Base-by-base conservation (phyloP, 1,139 yeast species). In the Magnusiomyces fungicola region DNA sequence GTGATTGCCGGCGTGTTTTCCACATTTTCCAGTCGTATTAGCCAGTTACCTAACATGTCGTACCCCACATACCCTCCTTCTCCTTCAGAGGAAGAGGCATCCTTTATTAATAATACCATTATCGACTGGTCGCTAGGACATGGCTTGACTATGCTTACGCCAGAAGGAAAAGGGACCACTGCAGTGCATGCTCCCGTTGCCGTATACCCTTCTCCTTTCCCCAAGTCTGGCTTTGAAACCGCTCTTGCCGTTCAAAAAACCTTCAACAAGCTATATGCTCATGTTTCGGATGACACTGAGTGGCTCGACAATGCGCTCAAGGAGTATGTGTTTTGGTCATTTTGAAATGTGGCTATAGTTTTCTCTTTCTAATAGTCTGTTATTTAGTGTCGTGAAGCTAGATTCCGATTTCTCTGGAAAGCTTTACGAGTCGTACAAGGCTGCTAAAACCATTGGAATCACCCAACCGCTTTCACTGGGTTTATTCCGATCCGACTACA, bases 171-270 rank as follows among this genome's bases (percentile, higher is more conserved):
- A 36, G 65, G 54, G 56, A 63, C 51, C 53, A 71, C 68, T 61
- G 83, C 86, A 18, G 74, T 73, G 45, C 77, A 76, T 53, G 96
- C 96, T 2, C 97, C 98, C 24, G 80, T 88, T 12, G 90, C 98
- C 1, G 62, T 90, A 40, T 88, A 75, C 61, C 99, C 98, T 3
- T 86, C 97, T 0, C 96, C 96, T 10, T 81, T 90, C 56, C 90
- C 96, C 1, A 73, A 69, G 54, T 50, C 62, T 1, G 80, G 85
- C 47, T 90, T 87, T 62, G 71, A 78, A 19, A 73, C 75, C 52
- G 95, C 96, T 1, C 61, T 78, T 32, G 68, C 67, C 6, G 83
- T 89, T n/a, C 96, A 89, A 62, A 68, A 71, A 46, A 62, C 69
- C 14, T 92, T 81, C 71, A 88, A 90, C 62, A 76, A 79, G 59